These are phyloP conservation scores for Quercus agrifolia DNA, from an alignment of 306 rosid species.

Conservation along the genomic window DNA sequence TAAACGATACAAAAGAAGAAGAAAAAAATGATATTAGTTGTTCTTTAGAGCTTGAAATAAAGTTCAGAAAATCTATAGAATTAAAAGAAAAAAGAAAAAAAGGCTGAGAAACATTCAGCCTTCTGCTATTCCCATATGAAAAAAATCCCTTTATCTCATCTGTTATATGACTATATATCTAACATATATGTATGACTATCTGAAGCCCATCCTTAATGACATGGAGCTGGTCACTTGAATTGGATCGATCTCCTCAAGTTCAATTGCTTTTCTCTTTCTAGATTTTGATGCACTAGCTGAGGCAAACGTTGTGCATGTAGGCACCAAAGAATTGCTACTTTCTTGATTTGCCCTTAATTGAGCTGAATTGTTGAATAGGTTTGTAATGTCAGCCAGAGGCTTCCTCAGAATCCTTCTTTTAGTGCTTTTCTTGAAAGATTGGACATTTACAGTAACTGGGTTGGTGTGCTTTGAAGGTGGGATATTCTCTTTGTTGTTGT, in stretches of 20 bases:
- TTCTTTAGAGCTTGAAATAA: too few relatives aligned
- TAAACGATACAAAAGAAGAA: too few relatives aligned
- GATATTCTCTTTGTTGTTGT: slow-evolving; percentile 23
- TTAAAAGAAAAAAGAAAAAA: too few relatives aligned
- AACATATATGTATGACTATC: slow-evolving; percentile 15
- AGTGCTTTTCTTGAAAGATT: slow-evolving; percentile 6
- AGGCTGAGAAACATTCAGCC: background rate
- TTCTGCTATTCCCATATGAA: too few relatives aligned
- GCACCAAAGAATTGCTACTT: background rate
- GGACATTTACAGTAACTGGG: slow-evolving; percentile 2
- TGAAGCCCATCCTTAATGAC: slow-evolving; percentile 37
- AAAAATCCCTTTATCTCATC: too few relatives aligned
- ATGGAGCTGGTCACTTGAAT: background rate
- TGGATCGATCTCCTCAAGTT: background rate
- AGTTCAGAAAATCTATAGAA: too few relatives aligned
- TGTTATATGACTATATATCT: too few relatives aligned
- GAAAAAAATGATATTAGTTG: too few relatives aligned
- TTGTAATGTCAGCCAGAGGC: slow-evolving; percentile 34
- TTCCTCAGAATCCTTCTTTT: slow-evolving; percentile 12
- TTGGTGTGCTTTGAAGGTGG: background rate
- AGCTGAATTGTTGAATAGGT: background rate
- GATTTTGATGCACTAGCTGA: background rate
- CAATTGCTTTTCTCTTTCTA: slow-evolving; percentile 7
- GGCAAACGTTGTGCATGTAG: background rate
- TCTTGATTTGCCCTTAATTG: too few relatives aligned